These are phyloP conservation scores for Lactuca saligna DNA, from an alignment of 129 eudicot genomes.

Conservation along the genomic window DNA sequence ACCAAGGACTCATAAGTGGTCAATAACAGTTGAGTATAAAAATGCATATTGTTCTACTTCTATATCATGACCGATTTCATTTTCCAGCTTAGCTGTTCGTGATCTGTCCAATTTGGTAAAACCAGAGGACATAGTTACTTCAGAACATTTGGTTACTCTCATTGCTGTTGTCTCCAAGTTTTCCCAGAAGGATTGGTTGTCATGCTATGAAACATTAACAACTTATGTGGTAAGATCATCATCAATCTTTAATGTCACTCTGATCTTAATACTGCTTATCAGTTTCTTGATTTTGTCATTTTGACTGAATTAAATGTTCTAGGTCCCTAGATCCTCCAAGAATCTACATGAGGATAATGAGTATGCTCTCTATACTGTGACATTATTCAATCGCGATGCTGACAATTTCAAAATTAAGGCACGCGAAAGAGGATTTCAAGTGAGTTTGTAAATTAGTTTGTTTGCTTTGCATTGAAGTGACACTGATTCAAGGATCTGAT, in stretches of 20 bases:
- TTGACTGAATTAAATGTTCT: conserved; percentile 40
- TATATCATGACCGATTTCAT: background rate
- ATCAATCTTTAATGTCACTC: background rate
- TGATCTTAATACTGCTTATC: conserved; percentile 11
- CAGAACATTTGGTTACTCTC: conserved; percentile 89
- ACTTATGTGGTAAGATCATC: conserved; percentile 72
- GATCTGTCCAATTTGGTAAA: conserved; percentile 84
- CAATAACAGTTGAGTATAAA: background rate
- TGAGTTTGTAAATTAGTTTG: conserved; percentile 33
- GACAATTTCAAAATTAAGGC: conserved; percentile 88
- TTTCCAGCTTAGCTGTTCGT: conserved; percentile 88
- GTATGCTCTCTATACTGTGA: conserved; percentile 85
- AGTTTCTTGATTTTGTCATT: conserved; percentile 6
- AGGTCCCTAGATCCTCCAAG: conserved; percentile 99
- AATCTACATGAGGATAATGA: conserved; percentile 89
- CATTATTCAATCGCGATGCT: conserved; percentile 80
- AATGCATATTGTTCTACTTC: background rate
- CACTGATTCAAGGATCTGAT: conserved; percentile 6
- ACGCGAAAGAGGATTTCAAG: conserved; percentile 93
- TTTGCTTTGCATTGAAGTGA: conserved; percentile 1
- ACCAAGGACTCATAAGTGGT: background rate
- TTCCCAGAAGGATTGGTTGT: conserved; percentile 95
- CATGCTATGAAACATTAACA: conserved; percentile 86
- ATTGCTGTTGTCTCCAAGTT: conserved; percentile 86
- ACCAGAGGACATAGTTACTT: conserved; percentile 63